Conservation (phyloP, 148 eudicot species). For the Cornus suecica region DNA sequence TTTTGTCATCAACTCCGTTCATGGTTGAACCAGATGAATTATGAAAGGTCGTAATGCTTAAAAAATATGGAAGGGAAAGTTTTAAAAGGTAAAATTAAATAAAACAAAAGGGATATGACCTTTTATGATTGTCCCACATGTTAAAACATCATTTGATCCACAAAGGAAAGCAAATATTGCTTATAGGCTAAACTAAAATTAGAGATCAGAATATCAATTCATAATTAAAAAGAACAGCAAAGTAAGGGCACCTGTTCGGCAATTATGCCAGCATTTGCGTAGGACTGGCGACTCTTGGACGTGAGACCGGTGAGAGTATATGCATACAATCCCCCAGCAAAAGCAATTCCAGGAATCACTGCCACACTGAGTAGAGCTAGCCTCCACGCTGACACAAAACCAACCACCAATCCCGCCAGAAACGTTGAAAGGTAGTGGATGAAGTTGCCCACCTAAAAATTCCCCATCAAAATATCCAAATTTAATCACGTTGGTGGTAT, state of each 20-base stretch:
- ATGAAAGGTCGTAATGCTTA: neutral
- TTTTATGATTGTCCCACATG: slow-evolving; percentile 14
- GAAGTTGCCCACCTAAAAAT: slow-evolving; percentile 86
- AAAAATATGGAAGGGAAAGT: neutral
- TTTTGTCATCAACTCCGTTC: neutral
- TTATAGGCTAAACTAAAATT: neutral
- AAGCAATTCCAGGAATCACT: slow-evolving; percentile 96
- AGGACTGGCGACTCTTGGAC: slow-evolving; percentile 93
- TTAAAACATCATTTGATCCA: slow-evolving; percentile 9
- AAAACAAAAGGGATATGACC: slow-evolving; percentile 5
- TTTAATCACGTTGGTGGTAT: neutral
- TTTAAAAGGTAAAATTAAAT: neutral
- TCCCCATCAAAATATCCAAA: neutral
- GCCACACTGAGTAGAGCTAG: slow-evolving; percentile 95
- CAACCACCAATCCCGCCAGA: slow-evolving; percentile 98
- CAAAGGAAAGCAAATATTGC: slow-evolving; percentile 1
- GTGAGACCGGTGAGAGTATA: slow-evolving; percentile 96
- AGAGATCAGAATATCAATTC: slow-evolving; percentile 1
- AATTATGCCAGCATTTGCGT: slow-evolving; percentile 93
- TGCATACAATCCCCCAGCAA: slow-evolving; percentile 96
- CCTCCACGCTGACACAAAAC: slow-evolving; percentile 97
- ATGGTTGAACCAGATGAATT: neutral
- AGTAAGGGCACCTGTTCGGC: slow-evolving; percentile 83
- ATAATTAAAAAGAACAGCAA: neutral
- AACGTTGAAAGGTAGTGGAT: slow-evolving; percentile 96